Evolutionary conservation across 140 eudicot species (phyloP), one percentile per base, ranked within the genome.

Genomic region (Erigeron philadelphicus): DNA sequence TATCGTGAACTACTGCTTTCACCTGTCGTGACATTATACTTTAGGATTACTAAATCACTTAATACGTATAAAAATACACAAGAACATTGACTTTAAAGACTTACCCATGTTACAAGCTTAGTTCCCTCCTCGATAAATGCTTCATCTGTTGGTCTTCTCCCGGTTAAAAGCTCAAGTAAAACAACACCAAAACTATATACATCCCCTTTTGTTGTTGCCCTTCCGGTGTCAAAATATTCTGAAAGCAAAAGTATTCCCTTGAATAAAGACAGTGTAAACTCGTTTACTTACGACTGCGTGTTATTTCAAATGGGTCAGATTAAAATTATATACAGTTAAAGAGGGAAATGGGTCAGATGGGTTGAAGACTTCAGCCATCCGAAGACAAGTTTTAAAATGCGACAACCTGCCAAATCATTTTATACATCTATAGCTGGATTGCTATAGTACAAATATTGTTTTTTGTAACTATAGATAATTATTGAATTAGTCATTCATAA

Each of bases 191-290:
- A 93, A 81, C 98, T 93, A 67, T 93, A 93, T 47, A 93, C 96
- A 76, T 93, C 96, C 16, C 95, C 96, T 75, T 89, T 93, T 3
- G 83, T 83, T 60, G 98, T 93, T 52, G 96, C 98, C 76, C 85
- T 85, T 66, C 98, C 96, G 1, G 96, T 93, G 65, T 93, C 98
- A 68, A 93, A 93, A 74, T 93, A 93, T 72, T 93, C 98, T 93
- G 83, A 47, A 74, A 67, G 64, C 56, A 62, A 10, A 62, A 64
- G 13, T 44, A 7, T 2, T 53, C 9, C 3, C 16, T 63, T 76
- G 12, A 41, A 72, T 64, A 23, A 8, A 45, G 5, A 10, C 3
- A 46, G 12, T 16, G 31, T 31, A 38, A 0, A 25, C 16, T 2
- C 46, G n/a, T 38, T 35, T 38, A 61, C 17, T 9, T 13, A 35